Base-by-base conservation (phyloP, 108 stramenopile species). In the Mediolabrus comicus region DNA sequence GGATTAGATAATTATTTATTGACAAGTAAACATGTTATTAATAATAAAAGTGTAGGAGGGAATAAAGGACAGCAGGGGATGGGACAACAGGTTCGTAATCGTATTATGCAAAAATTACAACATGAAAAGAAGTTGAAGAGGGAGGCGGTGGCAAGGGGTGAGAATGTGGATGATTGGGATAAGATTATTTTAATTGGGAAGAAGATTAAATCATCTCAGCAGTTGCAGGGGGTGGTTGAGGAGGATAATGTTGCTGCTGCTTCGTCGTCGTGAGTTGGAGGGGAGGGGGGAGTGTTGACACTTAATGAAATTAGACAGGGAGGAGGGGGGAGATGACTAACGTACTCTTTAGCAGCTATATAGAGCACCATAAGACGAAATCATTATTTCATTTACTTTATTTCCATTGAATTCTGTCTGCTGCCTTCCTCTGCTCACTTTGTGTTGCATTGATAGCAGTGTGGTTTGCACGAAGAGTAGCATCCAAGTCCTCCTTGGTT, bases 1-100 rank as follows among this genome's bases (percentile, higher is more conserved):
- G 92, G 92, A 39, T 71, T 95, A 72, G 95, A 95, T 66, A 77
- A 87, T 52, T 95, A 95, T 68, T 67, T 95, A 7, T 51, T 95
- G 59, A 82, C 65, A 43, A 88, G 81, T 62, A 79, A 82, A 30
- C 74, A 90, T 59, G 83, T 87, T 30, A 59, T 2, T 54, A 36
- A 31, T 1, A 55, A 1, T 1, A 57, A 69, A 43, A 68, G 66
- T 1, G 60, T 68, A 32, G 74, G 74, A 13, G 74, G 3, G 41
- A 17, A 17, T n/a, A 43, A 43, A 17, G 41, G n/a, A n/a, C n/a
- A n/a, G n/a, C n/a, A 19, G 16, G 41, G 41, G 2, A n/a, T 68
- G 24, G 67, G 67, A 25, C 74, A 68, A 26, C 59, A 59, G 32
- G 38, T 63, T 29, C 32, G 74, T 46, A 75, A 75, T 54, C 46